phyloP scores from a whole-genome alignment of 495 filamentous ascomycete species.

The Penicillium antarcticum region DNA sequence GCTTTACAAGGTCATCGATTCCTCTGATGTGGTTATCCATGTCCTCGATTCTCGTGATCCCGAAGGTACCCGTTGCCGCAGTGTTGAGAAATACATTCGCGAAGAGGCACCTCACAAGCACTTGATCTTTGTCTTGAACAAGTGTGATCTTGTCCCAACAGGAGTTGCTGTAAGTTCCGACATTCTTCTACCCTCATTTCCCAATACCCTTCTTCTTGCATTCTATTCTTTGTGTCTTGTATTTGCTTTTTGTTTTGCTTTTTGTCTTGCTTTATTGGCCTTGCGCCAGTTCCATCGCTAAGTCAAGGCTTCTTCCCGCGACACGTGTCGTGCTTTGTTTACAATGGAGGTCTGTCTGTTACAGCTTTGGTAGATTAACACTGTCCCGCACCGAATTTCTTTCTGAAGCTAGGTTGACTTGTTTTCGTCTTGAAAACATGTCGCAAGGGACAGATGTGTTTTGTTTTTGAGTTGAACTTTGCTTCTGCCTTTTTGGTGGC shows the following conservation, averaged over 20 bases:
- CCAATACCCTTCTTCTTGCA: conserved; percentile 10
- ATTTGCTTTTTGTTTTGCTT: conserved; percentile 15
- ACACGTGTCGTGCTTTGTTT: conserved; percentile 34
- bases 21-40: conserved; percentile 92
- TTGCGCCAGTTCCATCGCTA: conserved; percentile 63
- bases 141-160: conserved; percentile 93
- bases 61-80: conserved; percentile 81
- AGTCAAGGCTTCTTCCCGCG: conserved; percentile 88
- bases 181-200: conserved; percentile 3
- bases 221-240: conserved; percentile 12
- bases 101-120: conserved; percentile 96
- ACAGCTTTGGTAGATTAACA: conserved; percentile 94
- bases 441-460: conserved; percentile 60
- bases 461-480: conserved; percentile 89
- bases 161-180: conserved; percentile 80
- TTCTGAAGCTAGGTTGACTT: conserved; percentile 63
- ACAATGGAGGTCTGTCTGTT: conserved; percentile 87
- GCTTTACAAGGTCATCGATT: conserved; percentile 96
- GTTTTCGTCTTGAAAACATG: conserved; percentile 75
- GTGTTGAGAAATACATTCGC: conserved; percentile 87
- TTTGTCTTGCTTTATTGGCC: conserved; percentile 11
- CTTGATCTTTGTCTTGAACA: conserved; percentile 88
- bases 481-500: conserved; percentile 42
- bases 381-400: conserved; percentile 64
- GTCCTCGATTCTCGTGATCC: conserved; percentile 94